Evolutionary conservation across 2,329 filamentous ascomycete species (phyloP), one percentile per base, ranked within the genome.

Genomic region (Pyrenophora teres): DNA sequence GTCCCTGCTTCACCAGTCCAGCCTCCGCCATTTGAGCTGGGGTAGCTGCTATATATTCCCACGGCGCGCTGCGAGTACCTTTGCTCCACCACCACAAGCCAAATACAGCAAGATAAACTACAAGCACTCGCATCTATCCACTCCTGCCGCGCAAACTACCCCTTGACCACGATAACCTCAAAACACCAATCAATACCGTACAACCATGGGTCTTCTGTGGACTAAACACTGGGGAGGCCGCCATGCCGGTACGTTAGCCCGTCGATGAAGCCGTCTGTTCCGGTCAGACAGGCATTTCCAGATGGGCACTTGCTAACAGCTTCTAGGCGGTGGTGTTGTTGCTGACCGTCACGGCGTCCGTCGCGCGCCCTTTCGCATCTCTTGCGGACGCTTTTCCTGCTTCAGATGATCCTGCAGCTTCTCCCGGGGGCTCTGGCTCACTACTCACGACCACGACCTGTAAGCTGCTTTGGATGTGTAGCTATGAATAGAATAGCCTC

Each of bases 321-420:
- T 18, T 32, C 18, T 23, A 77, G 80, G 79, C 46, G 81, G 78
- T 31, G 80, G 78, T 54, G 65, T 83, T 44, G 72, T 78, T 9
- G 79, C 79, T 52, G 79, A 82, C 70, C 77, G 77, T 60, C 76
- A 83, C 61, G 81, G 81, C 44, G 71, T 78, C 1, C 76, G 76
- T 33, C 73, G 78, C 45, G 79, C 80, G 21, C 78, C 80, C 5
- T 82, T 81, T 66, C 73, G 80, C 33, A 75, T 83, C 63, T 76
- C 75, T 30, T 70, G 76, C 56, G 79, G 80, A 38, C 74, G 76
- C 36, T 77, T 83, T 62, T 81, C 76, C 67, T 84, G 81, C 69
- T 83, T 82, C 71, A 74, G 76, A 52, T 81, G 66, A 71, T 30
- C 80, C 43, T 40, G 15, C 19, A 19, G 33, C 38, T 36, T 40